Base-by-base conservation (phyloP, 768 basidiomycete species). In the Sarcodon aspratus region DNA sequence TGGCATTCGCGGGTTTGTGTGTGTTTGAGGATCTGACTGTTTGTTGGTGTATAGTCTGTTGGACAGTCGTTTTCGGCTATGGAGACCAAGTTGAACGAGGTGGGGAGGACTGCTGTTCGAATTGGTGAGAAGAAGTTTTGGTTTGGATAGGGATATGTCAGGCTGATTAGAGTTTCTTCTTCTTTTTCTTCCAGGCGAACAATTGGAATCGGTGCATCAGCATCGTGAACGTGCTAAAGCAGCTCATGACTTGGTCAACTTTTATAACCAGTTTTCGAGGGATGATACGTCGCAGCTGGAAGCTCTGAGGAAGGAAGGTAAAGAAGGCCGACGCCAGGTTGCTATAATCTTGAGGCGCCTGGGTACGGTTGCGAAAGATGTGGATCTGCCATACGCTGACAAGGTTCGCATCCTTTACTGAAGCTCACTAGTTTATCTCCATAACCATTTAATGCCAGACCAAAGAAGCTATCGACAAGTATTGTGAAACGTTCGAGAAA, bases 401-500 rank as follows among this genome's bases (percentile, higher is more conserved):
- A 80, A 82, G 70, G 91, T 91, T 10, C 18, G 43, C 9, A 32
- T n/a, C 33, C 15, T n/a, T 9, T 17, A 12, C 18, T 15, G 13
- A 7, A 37, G 21, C 21, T 27, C 31, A 31, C 6, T 13, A 12
- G 27, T 44, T 12, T 43, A 43, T 35, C 45, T 15, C n/a, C n/a
- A 52, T 57, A n/a, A 55, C 18, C 21, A 7, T 34, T 10, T 6
- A 38, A 3, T 12, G 9, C 3, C 58, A 94, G 85, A 92, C 93
- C 2, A 73, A 88, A 52, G 93, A 96, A 62, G 83, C 74, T 50
- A 92, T 99, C 51, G 95, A 98, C 58, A 87, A 85, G 61, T 98
- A 97, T 57, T 96, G 96, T 68, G 96, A 99, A 68, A 90, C 86
- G 64, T 98, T 98, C 55, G 96, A 99, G 66, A 98, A 95, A 68